Percentiles rank a stretch among this genome's conserved stretches.
These are phyloP conservation scores for Biscogniauxia marginata DNA, from an alignment of 2,329 filamentous ascomycete species.

Conservation along the genomic window DNA sequence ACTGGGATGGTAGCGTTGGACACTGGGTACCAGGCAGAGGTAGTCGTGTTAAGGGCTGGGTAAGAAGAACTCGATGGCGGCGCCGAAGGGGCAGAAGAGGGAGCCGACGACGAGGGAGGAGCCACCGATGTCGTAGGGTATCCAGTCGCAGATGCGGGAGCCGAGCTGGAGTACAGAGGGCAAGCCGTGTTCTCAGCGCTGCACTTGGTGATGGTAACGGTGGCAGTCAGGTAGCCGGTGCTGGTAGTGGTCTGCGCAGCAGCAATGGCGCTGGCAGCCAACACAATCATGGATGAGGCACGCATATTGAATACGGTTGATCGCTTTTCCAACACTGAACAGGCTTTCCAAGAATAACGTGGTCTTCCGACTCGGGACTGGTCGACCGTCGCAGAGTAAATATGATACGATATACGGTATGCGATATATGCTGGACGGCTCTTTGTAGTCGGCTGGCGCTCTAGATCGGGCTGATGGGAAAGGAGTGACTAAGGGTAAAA, in stretches of 20 bases:
- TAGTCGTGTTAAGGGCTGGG: conserved; percentile 8
- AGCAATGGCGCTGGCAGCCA: conserved; percentile 28
- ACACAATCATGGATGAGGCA: conserved; percentile 25
- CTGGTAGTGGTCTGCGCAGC: conserved; percentile 30
- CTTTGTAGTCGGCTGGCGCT: not conserved
- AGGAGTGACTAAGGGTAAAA: not conserved
- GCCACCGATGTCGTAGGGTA: not conserved
- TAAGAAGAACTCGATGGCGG: conserved; percentile 16
- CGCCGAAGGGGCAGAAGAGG: conserved; percentile 12
- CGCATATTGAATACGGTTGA: conserved; percentile 26
- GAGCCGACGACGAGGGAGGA: conserved; percentile 14
- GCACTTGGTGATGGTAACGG: conserved; percentile 32
- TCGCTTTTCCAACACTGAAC: conserved; percentile 14
- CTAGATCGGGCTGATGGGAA: not conserved
- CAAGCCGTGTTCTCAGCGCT: conserved; percentile 29
- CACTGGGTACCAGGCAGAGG: conserved; percentile 20
- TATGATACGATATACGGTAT: not conserved
- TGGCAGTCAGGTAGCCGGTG: conserved; percentile 29
- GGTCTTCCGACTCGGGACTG: no score
- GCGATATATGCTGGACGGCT: conserved; percentile 2
- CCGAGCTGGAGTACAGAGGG: conserved; percentile 28
- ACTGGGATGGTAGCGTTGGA: conserved; percentile 22
- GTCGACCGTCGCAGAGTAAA: not conserved
- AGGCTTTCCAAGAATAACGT: no score
- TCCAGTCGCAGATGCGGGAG: not conserved